Conservation (phyloP, 106 monocot genomes). For the Dendrobium nobile region DNA sequence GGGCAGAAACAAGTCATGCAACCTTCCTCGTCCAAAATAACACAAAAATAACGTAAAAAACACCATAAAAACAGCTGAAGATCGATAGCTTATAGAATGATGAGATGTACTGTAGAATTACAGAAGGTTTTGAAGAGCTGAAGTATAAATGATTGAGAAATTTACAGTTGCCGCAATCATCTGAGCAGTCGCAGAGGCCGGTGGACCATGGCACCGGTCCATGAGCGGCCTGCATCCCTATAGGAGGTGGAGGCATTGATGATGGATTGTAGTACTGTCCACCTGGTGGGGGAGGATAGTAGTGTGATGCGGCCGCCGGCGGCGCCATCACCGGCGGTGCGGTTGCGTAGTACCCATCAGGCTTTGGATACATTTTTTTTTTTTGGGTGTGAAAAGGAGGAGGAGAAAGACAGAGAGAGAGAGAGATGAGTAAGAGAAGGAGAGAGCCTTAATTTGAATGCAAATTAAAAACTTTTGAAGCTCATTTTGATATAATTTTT, state of each 20-base stretch:
- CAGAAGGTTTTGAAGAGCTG: not conserved
- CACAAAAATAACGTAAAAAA: not conserved
- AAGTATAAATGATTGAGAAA: not conserved
- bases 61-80: not conserved
- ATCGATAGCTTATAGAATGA: not conserved
- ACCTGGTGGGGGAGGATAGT: not conserved
- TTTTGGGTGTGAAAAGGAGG: not conserved
- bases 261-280: not conserved
- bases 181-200: conserved; percentile 38
- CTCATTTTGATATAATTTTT: not conserved
- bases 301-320: not conserved
- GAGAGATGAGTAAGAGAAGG: not conserved
- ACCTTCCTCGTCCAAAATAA: not conserved
- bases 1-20: conserved; percentile 22
- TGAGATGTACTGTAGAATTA: not conserved
- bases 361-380: conserved; percentile 4
- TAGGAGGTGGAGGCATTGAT: not conserved
- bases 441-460: no score
- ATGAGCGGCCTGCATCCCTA: not conserved
- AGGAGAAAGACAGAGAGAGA: not conserved
- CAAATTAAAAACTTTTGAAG: no score
- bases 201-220: conserved; percentile 16
- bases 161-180: conserved; percentile 28
- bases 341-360: not conserved
- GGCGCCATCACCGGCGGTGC: conserved; percentile 3